Evolutionary conservation across 495 filamentous ascomycete genomes (phyloP), one percentile per base, ranked within the genome.

Genomic region (Hyaloscypha variabilis): DNA sequence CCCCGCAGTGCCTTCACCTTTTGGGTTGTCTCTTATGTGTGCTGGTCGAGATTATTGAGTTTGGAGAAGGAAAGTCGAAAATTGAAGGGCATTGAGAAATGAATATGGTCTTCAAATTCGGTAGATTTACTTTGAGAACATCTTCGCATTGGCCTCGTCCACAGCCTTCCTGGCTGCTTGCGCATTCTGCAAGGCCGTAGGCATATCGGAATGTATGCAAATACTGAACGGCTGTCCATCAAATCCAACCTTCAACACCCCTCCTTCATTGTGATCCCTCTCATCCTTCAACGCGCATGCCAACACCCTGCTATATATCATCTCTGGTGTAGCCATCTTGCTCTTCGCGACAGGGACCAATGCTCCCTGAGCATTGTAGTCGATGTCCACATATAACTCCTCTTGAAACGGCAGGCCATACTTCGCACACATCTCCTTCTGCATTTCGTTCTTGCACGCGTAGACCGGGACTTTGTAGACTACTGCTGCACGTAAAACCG

Each of bases 321-420:
- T 19, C 3, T 71, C 64, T 0, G 69, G 60, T 1, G 66, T 67
- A 21, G 49, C 69, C 2, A 55, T 62, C 19, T 56, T 53, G 6
- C 60, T 64, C 13, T 69, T 62, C 5, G 64, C 69, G 19, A 73
- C 66, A 0, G 71, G 62, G 6, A 65, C 54, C 30, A 65, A 50
- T 6, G 3, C 34, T 51, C 77, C 79, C 58, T 81, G 73, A 5
- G 75, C 67, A 65, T 77, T 78, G 66, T 88, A 88, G 55, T 86
- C 83, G 25, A 88, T 80, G 72, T 88, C 86, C 0, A 77, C 81
- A 69, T 85, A 87, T 34, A 86, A 72, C 70, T 88, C 85, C 29
- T 83, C 84, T 51, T 77, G 72, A 62, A 89, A 88, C n/a, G 80
- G 75, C 26, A 88, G 67, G 3, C 81, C 80, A 23, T 83, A 62